A percentile compares a stretch with the other conserved stretches of the same genome.
Conservation (phyloP, 2,329 filamentous ascomycete genomes). For the Pseudodiploospora longispora region DNA sequence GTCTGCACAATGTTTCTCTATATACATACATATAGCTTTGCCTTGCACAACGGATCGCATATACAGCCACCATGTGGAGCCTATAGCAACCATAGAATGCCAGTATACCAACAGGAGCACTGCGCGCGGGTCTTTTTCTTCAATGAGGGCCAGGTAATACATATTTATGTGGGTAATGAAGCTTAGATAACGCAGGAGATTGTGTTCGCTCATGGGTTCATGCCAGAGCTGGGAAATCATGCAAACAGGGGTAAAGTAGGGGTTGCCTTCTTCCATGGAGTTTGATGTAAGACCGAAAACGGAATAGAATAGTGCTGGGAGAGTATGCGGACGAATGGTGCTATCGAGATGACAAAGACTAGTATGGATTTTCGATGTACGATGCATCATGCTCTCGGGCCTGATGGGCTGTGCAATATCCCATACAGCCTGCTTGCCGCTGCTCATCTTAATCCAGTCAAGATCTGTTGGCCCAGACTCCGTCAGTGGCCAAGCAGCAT, state of each 20-base stretch:
- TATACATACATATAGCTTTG: slow-evolving; percentile 37
- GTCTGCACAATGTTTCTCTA: slow-evolving; percentile 16
- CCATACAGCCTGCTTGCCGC: slow-evolving; percentile 49
- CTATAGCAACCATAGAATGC: slow-evolving; percentile 40
- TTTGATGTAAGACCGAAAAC: slow-evolving; percentile 18
- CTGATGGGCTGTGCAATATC: slow-evolving; percentile 39
- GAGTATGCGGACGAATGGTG: slow-evolving; percentile 8
- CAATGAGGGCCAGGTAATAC: slow-evolving; percentile 36
- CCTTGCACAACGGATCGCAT: slow-evolving; percentile 39
- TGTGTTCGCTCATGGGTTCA: slow-evolving; percentile 28
- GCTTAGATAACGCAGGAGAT: slow-evolving; percentile 35
- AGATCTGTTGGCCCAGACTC: slow-evolving; percentile 34
- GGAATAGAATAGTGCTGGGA: slow-evolving; percentile 24
- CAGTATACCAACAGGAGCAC: slow-evolving; percentile 49
- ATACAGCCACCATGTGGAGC: slow-evolving; percentile 39
- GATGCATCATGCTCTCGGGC: slow-evolving; percentile 38
- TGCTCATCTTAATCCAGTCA: slow-evolving; percentile 49
- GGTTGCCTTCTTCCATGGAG: slow-evolving; percentile 17
- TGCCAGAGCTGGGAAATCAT: slow-evolving; percentile 30
- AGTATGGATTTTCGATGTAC: slow-evolving; percentile 12
- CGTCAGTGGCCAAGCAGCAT: slow-evolving; percentile 49
- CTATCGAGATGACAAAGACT: slow-evolving; percentile 8
- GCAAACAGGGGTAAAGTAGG: slow-evolving; percentile 25
- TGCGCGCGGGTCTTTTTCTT: slow-evolving; percentile 42
- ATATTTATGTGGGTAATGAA: slow-evolving; percentile 39